phyloP scores from a whole-genome alignment of 441 rosid species.

The Aleurites moluccanus region DNA sequence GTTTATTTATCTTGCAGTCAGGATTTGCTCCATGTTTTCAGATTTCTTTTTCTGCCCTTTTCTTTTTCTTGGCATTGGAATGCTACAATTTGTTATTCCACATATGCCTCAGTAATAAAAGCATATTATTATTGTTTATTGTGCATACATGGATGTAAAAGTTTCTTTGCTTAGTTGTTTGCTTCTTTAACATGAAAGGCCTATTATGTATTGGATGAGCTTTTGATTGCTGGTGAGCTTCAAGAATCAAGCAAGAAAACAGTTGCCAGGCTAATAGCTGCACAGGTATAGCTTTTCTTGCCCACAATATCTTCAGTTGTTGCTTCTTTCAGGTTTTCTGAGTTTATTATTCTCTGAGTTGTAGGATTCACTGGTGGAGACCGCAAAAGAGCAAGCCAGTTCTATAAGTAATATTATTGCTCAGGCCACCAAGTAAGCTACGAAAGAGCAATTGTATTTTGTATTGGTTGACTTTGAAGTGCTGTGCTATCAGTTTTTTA shows the following conservation, averaged over 20 bases:
- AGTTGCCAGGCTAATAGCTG: constrained; percentile 77
- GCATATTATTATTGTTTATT: neutral
- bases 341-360: constrained; percentile 5
- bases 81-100: constrained; percentile 4
- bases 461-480: constrained; percentile 20
- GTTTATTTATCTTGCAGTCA: constrained; percentile 7
- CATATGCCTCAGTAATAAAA: neutral
- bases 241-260: constrained; percentile 99
- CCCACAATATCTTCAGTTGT: neutral
- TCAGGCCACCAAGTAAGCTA: constrained; percentile 34
- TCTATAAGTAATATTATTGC: constrained; percentile 70
- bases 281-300: constrained; percentile 52
- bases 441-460: constrained; percentile 8
- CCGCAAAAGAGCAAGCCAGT: constrained; percentile 65
- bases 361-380: constrained; percentile 69
- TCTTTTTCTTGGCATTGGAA: neutral
- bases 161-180: constrained; percentile 12
- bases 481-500: constrained; percentile 1
- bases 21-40: neutral
- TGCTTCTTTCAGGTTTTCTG: constrained; percentile 14
- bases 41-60: neutral
- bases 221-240: constrained; percentile 94
- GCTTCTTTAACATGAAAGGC: constrained; percentile 44
- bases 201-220: constrained; percentile 74
- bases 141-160: constrained; percentile 13